Percentiles rank a stretch among this genome's conserved stretches.
phyloP scores from a whole-genome alignment of 257 asterid genomes.

The Gardenia jasminoides region DNA sequence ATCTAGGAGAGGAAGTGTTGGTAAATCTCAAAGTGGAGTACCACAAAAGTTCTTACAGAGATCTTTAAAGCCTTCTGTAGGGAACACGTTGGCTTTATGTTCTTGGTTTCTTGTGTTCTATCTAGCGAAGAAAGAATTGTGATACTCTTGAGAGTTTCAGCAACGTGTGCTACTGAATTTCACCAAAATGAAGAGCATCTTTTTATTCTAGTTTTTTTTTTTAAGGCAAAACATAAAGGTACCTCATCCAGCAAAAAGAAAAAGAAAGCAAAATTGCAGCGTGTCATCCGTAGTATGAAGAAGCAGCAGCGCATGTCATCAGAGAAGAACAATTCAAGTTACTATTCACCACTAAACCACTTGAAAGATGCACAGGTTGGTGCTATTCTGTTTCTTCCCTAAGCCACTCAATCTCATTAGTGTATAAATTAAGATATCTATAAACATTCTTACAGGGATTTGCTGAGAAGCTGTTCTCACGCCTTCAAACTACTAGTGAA shows the following conservation, averaged over 20 bases:
- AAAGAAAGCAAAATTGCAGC: slow-evolving; percentile 94
- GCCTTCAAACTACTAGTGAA: slow-evolving; percentile 63
- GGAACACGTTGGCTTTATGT: background rate
- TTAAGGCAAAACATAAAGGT: slow-evolving; percentile 88
- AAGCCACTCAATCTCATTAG: slow-evolving; percentile 15
- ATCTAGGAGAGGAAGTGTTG: background rate
- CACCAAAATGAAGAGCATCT: background rate
- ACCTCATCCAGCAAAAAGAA: slow-evolving; percentile 94
- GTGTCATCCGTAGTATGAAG: slow-evolving; percentile 86
- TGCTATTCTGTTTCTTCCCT: background rate
- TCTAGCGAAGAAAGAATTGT: background rate
- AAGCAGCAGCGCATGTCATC: slow-evolving; percentile 83
- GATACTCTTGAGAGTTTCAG: background rate
- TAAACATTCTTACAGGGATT: slow-evolving; percentile 57
- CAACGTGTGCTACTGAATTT: slow-evolving; percentile 2
- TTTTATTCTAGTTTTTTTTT: slow-evolving; percentile 12
- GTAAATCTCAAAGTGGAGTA: background rate
- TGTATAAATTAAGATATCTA: slow-evolving; percentile 3
- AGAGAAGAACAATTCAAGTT: slow-evolving; percentile 49
- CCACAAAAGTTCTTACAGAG: background rate
- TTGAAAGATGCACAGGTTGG: slow-evolving; percentile 92
- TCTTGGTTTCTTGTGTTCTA: background rate
- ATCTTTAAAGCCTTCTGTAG: background rate
- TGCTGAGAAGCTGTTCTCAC: slow-evolving; percentile 86
- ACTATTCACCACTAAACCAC: slow-evolving; percentile 84